Percentiles rank a stretch among this genome's conserved stretches.
Conservation (phyloP, 306 rosid genomes). For the Acmispon strigosus region DNA sequence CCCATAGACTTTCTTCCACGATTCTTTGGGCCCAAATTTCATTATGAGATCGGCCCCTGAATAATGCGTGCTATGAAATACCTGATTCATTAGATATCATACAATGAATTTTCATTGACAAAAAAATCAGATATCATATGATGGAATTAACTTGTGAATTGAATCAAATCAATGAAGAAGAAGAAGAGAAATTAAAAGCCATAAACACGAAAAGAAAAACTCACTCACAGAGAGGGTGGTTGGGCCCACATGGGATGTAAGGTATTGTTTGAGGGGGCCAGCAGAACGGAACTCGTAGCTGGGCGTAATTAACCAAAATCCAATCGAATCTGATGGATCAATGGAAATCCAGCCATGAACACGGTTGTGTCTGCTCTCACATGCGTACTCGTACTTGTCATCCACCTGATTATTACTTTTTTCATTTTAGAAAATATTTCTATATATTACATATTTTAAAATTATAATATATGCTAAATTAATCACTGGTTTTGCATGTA, state of each 20-base stretch:
- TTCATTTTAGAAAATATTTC: too few species aligned
- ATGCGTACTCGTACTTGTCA: slow-evolving; percentile 87
- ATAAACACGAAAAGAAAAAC: too few species aligned
- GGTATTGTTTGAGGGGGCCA: slow-evolving; percentile 79
- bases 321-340: slow-evolving; percentile 36
- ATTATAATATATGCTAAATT: too few species aligned
- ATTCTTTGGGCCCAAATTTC: slow-evolving; percentile 48
- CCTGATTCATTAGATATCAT: slow-evolving; percentile 25
- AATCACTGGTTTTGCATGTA: too few species aligned
- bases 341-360: slow-evolving; percentile 86
- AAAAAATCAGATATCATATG: too few species aligned
- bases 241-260: slow-evolving; percentile 87
- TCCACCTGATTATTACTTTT: slow-evolving; percentile 45
- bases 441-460: too few species aligned
- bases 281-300: slow-evolving; percentile 73
- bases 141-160: too few species aligned
- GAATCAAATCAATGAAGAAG: too few species aligned
- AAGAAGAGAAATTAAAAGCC: too few species aligned
- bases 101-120: too few species aligned
- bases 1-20: slow-evolving; percentile 92
- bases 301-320: slow-evolving; percentile 74
- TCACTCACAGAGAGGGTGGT: slow-evolving; percentile 60
- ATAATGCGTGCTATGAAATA: slow-evolving; percentile 85
- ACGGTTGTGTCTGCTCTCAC: slow-evolving; percentile 60
- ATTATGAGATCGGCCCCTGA: slow-evolving; percentile 69